Base-by-base conservation (phyloP, 805 yeast species). In the Saccharomycopsis vini region DNA sequence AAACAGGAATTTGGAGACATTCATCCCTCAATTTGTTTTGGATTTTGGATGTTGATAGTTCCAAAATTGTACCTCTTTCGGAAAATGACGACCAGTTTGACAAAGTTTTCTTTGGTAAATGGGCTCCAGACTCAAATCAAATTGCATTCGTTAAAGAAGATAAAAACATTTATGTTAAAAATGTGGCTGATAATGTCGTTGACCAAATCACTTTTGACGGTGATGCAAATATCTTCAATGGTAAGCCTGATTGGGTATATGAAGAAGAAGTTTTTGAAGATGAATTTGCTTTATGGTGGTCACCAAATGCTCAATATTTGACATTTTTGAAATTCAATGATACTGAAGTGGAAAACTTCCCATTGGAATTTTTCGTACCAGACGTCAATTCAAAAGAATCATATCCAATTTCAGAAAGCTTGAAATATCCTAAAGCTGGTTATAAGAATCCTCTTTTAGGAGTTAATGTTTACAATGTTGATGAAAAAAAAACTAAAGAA, bases 221-320 rank as follows among this genome's bases (percentile, higher is more conserved):
- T 0, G 62, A 70, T 10, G 55, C 50, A 0, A 61, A 68, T 15
- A 62, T 81, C 3, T 68, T 71, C 48, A 79, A 83, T 52, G 95
- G 86, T 4, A 79, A 69, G 50, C 78, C 89, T 0, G 92, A 83
- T 55, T 84, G 94, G 92, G 79, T 83, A 1, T 83, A 83, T 58
- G 94, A 84, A 57, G 94, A 84, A 55, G 95, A 84, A 54, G 84
- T 84, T 1, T 60, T 78, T 10, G 70, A 69, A 0, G 53, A 62
- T 13, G 89, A 81, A 49, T 61, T 58, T 29, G 76, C 82, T 0
- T 62, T 82, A 10, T 82, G 87, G 83, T 83, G 90, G 88, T 64
- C 79, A 13, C 79, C 81, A 1, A 75, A 77, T 50, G 83, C 79
- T 50, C 57, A 73, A 1, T 64, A 63, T 43, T 49, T 82, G 38